phyloP scores from a whole-genome alignment of 1,284 basidiomycete genomes.

The Boletus hoseneyae region DNA sequence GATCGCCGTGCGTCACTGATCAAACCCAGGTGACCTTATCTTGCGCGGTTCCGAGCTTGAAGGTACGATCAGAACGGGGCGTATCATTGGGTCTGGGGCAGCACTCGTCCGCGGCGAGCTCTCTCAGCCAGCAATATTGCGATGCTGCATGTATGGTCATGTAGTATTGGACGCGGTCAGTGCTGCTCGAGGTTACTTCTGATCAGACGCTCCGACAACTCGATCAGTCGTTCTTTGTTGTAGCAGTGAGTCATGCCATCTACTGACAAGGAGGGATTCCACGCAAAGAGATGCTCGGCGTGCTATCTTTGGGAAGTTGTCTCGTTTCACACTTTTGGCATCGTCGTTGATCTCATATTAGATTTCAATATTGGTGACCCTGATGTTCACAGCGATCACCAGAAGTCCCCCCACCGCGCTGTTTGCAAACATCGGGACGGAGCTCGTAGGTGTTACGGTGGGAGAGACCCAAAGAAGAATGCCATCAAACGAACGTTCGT shows the following conservation, averaged over 20 bases:
- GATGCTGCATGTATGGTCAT: too few species aligned
- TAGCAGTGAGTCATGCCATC: slow-evolving; percentile 42
- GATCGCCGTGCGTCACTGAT: slow-evolving; percentile 49
- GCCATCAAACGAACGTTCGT: slow-evolving; percentile 49
- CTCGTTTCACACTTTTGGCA: slow-evolving; percentile 60
- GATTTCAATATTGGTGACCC: slow-evolving; percentile 56
- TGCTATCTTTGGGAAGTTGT: slow-evolving; percentile 39
- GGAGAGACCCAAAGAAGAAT: slow-evolving; percentile 47
- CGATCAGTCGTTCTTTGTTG: slow-evolving; percentile 19
- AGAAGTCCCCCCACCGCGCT: slow-evolving; percentile 38
- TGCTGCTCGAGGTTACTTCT: slow-evolving; percentile 18
- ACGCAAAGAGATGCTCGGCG: too few species aligned
- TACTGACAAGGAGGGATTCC: too few species aligned
- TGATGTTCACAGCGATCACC: slow-evolving; percentile 46
- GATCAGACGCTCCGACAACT: slow-evolving; percentile 41
- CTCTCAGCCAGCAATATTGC: slow-evolving; percentile 18
- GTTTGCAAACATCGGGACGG: slow-evolving; percentile 48
- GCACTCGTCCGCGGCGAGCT: slow-evolving; percentile 28
- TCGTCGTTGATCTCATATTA: too few species aligned
- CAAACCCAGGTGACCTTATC: slow-evolving; percentile 36
- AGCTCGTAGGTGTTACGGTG: slow-evolving; percentile 48
- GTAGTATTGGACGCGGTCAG: slow-evolving; percentile 15
- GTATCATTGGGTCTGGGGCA: slow-evolving; percentile 30
- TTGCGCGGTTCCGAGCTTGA: slow-evolving; percentile 14
- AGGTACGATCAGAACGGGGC: slow-evolving; percentile 5